phyloP scores from a whole-genome alignment of 2,329 filamentous ascomycete genomes.

The Cordyceps fumosorosea region DNA sequence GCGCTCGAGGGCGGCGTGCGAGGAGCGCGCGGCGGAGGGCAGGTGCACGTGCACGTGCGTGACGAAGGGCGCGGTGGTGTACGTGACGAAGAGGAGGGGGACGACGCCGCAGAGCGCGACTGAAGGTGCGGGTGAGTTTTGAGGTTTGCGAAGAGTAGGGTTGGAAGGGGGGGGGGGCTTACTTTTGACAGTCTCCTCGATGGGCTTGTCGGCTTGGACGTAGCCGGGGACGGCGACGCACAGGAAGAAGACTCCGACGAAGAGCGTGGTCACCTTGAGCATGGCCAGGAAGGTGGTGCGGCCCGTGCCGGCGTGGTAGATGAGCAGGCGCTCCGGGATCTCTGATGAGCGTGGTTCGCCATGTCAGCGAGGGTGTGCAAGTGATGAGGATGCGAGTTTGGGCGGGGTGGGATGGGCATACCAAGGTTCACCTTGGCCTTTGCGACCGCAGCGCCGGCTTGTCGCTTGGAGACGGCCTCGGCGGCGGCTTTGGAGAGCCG shows the following conservation, averaged over 20 bases:
- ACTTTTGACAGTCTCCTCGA: slow-evolving; percentile 32
- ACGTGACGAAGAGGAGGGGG: slow-evolving; percentile 59
- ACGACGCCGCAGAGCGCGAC: slow-evolving; percentile 54
- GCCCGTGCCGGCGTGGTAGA: slow-evolving; percentile 69
- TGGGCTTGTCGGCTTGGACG: slow-evolving; percentile 33
- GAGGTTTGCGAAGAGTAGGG: background rate
- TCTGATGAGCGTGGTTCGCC: slow-evolving; percentile 26
- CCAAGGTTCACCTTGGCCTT: background rate
- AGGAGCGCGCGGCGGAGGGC: slow-evolving; percentile 57
- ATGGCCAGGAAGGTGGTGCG: slow-evolving; percentile 62
- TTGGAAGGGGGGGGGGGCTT: slow-evolving; percentile 15
- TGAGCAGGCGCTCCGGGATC: slow-evolving; percentile 54
- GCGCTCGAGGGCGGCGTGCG: slow-evolving; percentile 47
- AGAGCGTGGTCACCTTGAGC: slow-evolving; percentile 64
- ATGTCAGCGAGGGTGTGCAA: background rate
- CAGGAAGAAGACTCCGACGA: slow-evolving; percentile 60
- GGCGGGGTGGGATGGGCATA: background rate
- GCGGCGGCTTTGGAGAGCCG: background rate
- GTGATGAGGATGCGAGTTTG: background rate
- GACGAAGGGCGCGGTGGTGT: slow-evolving; percentile 63
- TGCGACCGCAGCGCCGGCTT: background rate
- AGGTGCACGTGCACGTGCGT: slow-evolving; percentile 64
- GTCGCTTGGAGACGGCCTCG: slow-evolving; percentile 6
- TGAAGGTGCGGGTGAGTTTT: slow-evolving; percentile 22
- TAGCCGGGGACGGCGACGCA: slow-evolving; percentile 58